Evolutionary conservation across 73 alveolate species (phyloP).

Genomic region (Tetrahymena borealis): DNA sequence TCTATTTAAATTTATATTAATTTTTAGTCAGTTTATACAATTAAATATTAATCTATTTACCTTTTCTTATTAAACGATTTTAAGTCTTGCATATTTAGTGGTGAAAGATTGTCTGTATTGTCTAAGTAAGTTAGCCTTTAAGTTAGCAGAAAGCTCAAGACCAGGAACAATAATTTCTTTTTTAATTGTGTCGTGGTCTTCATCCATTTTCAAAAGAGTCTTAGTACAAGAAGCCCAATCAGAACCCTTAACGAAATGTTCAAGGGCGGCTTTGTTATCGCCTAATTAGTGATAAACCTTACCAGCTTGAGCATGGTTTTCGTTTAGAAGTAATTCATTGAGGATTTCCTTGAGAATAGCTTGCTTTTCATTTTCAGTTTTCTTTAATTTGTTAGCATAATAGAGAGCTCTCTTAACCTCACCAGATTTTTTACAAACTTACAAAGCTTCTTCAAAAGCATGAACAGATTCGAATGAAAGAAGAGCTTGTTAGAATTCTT

Average conservation of each 20-base stretch:
- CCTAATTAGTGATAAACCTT: slow-evolving; percentile 12
- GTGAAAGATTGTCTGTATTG: neutral
- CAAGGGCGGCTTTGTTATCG: slow-evolving; percentile 13
- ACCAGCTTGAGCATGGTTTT: slow-evolving; percentile 7
- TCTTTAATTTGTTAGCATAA: neutral
- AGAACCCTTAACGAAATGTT: slow-evolving; percentile 16
- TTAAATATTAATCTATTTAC: neutral
- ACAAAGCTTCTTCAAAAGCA: slow-evolving; percentile 14
- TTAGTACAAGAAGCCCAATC: neutral
- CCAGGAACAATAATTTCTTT: neutral
- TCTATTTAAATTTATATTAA: neutral
- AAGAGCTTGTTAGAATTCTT: slow-evolving; percentile 25
- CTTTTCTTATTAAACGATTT: neutral
- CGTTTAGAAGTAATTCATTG: neutral
- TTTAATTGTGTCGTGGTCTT: neutral
- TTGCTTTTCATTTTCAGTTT: neutral
- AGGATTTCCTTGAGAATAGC: neutral
- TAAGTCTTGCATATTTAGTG: neutral
- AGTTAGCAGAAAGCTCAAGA: neutral
- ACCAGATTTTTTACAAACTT: slow-evolving; percentile 7
- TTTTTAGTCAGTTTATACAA: neutral
- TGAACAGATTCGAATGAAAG: slow-evolving; percentile 38
- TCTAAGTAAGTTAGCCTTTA: neutral
- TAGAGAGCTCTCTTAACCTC: slow-evolving; percentile 20
- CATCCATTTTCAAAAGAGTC: neutral